Evolutionary conservation across 2,329 filamentous ascomycete species (phyloP), one percentile per base, ranked within the genome.

Genomic region (Cryphonectria carpinicola): DNA sequence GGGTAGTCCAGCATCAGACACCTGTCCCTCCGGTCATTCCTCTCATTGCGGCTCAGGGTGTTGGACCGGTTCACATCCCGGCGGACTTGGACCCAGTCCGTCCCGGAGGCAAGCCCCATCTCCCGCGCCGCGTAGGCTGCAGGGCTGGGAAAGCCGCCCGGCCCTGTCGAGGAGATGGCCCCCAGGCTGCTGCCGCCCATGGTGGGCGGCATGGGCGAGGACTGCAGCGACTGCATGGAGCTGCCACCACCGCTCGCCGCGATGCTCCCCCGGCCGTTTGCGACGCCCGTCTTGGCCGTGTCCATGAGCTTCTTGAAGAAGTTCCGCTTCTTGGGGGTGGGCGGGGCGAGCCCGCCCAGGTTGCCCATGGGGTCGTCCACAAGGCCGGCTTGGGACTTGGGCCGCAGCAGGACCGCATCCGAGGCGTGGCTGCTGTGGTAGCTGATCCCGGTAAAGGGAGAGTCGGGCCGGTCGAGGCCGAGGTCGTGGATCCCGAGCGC

Each of bases 21-120:
- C 68, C 95, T 89, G 76, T 99, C 95, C 60, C 89, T 91, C 68
- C 95, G 87, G 78, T 99, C 96, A 54, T 90, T 86, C 28, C 91
- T 88, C 82, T 99, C 96, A 74, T 95, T 96, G 72, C 90, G 91
- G 80, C 95, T 97, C 52, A 98, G 85, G 0, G 95, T 96, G 78
- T 97, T 98, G 4, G 95, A 97, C 49, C 96, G 89, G 80, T 99
- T 98, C 63, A 99, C 92, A 80, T 99, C 97, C 62, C 96, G 90
- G 49, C 96, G 92, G 32, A 98, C 94, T 79, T 98, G 95, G n/a
- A 99, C 94, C 95, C 96, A 99, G 79, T 98, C 95, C 19, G 93
- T 87, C 1, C 85, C 83, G 14, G 83, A 83, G 28, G 84, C 87
- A 8, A 92, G 80, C 2, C 92, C 93, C 87, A 92, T 92, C 25